These are phyloP conservation scores for Peniophora sp. DNA, from an alignment of 1,284 basidiomycete genomes.

Conservation along the genomic window DNA sequence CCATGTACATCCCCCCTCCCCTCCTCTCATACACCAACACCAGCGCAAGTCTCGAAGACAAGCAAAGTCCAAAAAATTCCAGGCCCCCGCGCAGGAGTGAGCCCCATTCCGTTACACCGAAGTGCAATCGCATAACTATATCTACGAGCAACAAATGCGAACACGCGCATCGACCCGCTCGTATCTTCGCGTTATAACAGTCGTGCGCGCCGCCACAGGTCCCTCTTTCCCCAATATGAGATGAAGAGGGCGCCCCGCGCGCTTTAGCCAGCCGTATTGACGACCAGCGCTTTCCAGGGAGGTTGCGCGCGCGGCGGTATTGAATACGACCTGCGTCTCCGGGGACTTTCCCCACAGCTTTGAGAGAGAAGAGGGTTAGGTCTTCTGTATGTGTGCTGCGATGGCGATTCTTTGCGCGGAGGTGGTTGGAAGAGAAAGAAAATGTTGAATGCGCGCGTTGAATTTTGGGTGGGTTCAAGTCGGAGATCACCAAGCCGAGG, in stretches of 20 bases:
- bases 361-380: conserved; percentile 28
- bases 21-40: neutral
- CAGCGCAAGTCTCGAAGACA: conserved; percentile 14
- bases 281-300: conserved; percentile 64
- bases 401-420: conserved; percentile 76
- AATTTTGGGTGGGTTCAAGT: neutral
- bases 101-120: conserved; percentile 78
- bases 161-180: conserved; percentile 45
- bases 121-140: conserved; percentile 77
- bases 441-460: neutral
- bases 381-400: conserved; percentile 72
- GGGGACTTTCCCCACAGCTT: conserved; percentile 89
- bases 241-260: conserved; percentile 30
- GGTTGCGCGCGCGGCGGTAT: conserved; percentile 31
- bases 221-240: no score
- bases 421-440: conserved; percentile 16
- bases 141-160: conserved; percentile 69
- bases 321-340: conserved; percentile 57
- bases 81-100: conserved; percentile 67
- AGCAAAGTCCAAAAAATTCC: conserved; percentile 33
- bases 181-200: conserved; percentile 56
- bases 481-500: neutral
- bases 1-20: conserved; percentile 4
- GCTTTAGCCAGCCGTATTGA: conserved; percentile 33
- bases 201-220: conserved; percentile 7